Evolutionary conservation across 306 rosid genomes (phyloP), one percentile per base, ranked within the genome.

Genomic region (Rosa chinensis): DNA sequence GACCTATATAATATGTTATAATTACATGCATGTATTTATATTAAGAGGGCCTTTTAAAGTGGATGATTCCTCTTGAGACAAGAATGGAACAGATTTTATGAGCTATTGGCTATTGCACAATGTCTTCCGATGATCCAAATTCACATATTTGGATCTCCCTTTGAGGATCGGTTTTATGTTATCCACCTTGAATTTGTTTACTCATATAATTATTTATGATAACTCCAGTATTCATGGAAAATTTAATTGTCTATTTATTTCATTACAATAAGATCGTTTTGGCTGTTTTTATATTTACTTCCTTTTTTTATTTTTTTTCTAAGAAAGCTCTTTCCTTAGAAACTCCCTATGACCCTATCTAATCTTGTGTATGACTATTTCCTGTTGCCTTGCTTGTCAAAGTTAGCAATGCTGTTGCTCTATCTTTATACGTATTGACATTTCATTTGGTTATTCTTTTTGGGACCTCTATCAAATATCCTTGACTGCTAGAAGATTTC

Each of bases 401-500:
- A 64, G 10, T 69, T 17, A 21, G 39, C 13, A 70, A 44, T 3
- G 55, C 14, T 50, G 16, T 23, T 70, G 17, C 74, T 21, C 35
- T 8, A 42, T 43, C 73, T 44, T 70, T 21, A 45, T 68, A 70
- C 7, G 55, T 12, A n/a, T 17, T 48, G 52, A 14, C 16, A 7
- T 72, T 49, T 49, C 23, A 14, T 35, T 37, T 37, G 37, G 23
- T 59, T 73, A 37, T 35, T 16, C 52, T 39, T n/a, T 69, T n/a
- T 18, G 20, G 37, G 28, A 25, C 66, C 69, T 78, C 74, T 73
- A 72, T 74, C 58, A 39, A 73, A 12, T 80, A 21, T 43, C 97
- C 95, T 94, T 89, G 79, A 91, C 90, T 81, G 56, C 59, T 55
- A 32, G 47, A 86, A 94, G 99, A 90, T 94, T 80, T 89, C 92